Percentiles rank a stretch among this genome's conserved stretches.
Evolutionary conservation across 1,284 basidiomycete genomes (phyloP).

Genomic region (Fomitopsis schrenkii): DNA sequence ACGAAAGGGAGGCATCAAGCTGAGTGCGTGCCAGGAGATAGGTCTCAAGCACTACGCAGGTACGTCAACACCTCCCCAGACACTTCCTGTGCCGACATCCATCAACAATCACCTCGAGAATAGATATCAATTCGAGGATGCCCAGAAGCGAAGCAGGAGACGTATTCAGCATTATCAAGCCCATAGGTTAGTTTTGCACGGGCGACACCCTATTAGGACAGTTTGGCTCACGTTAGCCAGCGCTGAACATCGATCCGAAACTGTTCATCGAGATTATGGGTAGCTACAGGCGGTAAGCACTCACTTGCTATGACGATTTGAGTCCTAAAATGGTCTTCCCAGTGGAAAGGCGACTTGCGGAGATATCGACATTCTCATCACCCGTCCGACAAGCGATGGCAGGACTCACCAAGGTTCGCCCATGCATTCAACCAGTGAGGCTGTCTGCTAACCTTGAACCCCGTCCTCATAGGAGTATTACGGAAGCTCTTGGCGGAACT

Average conservation of each 20-base stretch:
- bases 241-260: slow-evolving; percentile 64
- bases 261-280: slow-evolving; percentile 87
- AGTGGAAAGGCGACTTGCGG: slow-evolving; percentile 78
- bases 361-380: slow-evolving; percentile 88
- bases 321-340: slow-evolving; percentile 5
- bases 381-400: slow-evolving; percentile 69
- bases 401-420: slow-evolving; percentile 61
- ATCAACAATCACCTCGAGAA: neutral
- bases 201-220: neutral
- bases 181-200: slow-evolving; percentile 47
- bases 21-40: slow-evolving; percentile 68
- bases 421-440: slow-evolving; percentile 1
- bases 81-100: neutral
- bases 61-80: slow-evolving; percentile 44
- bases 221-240: slow-evolving; percentile 32
- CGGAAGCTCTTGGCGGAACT: slow-evolving; percentile 53
- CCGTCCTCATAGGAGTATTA: slow-evolving; percentile 45
- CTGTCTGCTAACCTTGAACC: neutral
- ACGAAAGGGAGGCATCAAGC: slow-evolving; percentile 53
- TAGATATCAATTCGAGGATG: slow-evolving; percentile 80
- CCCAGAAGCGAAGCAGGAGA: slow-evolving; percentile 73
- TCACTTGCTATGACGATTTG: neutral
- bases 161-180: slow-evolving; percentile 70
- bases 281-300: slow-evolving; percentile 71
- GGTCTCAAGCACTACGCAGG: slow-evolving; percentile 80